Evolutionary conservation across 169 alveolate genomes (phyloP).

Genomic region (Plasmodium yoelii): DNA sequence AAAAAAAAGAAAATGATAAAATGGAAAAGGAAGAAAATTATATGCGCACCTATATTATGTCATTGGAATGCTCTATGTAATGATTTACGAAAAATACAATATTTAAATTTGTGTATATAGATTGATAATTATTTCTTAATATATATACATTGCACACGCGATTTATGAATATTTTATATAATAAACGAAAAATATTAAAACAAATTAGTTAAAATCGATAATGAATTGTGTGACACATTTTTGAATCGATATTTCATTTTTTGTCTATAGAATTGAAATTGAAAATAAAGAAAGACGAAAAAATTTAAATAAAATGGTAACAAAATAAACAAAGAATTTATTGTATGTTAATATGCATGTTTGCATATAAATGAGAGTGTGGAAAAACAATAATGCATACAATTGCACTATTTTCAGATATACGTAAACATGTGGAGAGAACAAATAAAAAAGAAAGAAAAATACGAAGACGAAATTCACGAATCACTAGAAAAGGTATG

Average conservation of each 20-base stretch:
- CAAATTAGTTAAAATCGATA: background rate
- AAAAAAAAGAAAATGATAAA: conserved; percentile 59
- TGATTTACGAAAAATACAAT: conserved; percentile 5
- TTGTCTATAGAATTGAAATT: conserved; percentile 52
- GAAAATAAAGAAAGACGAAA: conserved; percentile 65
- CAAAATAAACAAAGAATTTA: background rate
- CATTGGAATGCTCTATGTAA: conserved; percentile 76
- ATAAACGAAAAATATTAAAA: background rate
- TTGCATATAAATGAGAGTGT: conserved; percentile 2
- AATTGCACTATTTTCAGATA: conserved; percentile 36
- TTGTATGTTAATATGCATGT: background rate
- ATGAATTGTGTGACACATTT: background rate
- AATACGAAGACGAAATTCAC: conserved; percentile 48
- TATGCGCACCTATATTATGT: conserved; percentile 63
- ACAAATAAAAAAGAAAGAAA: conserved; percentile 50
- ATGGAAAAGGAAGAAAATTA: conserved; percentile 74
- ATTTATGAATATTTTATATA: background rate
- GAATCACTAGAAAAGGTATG: conserved; percentile 72
- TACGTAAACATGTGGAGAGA: conserved; percentile 68
- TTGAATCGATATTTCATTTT: background rate
- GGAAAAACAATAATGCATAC: background rate
- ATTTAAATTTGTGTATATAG: background rate
- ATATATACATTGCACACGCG: background rate
- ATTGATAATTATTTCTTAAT: background rate
- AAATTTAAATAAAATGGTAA: conserved; percentile 65